Base-by-base conservation (phyloP, 2,329 filamentous ascomycete species). In the Aspergillus japonicus region DNA sequence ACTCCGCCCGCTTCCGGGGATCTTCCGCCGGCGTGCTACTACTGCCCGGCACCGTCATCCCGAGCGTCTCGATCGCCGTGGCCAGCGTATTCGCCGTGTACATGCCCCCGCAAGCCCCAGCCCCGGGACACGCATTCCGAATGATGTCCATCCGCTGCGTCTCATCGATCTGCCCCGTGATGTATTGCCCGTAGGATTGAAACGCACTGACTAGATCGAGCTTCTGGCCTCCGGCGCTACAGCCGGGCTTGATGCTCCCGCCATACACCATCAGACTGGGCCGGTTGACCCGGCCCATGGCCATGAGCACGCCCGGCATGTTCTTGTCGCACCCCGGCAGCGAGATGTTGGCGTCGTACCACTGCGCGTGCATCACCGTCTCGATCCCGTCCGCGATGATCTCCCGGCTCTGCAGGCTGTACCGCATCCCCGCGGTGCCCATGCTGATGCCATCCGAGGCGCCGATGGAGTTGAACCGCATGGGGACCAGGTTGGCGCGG, bases 311-410 rank as follows among this genome's bases (percentile, higher is more conserved):
- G 73, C 90, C 90, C 0, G 91, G 91, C 93, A 98, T 96, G 80
- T 98, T 98, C 86, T 98, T 98, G 84, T 98, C 94, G 78, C 93
- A 98, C 47, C 93, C 93, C 10, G 93, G 94, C 69, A 97, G 88
- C 49, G 91, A 95, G 71, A 98, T 89, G 77, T 96, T 97, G 65
- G 87, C 92, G 77, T 98, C 93, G 75, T 98, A 96, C 91, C 92
- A 96, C 79, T 98, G 93, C 6, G 91, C 93, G 66, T 91, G 88
- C 92, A 96, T 98, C 72, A 97, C 93, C 4, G 94, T 97, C 83
- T 98, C 94, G 73, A 97, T 95, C 62, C 90, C 94, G 80, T 98
- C 94, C 68, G 94, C 94, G 68, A 98, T 98, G 69, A 98, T 86
- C 78, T 98, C 94, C 75, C 94, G 85, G 66, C 90, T 95, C 81